Evolutionary conservation across 2,329 filamentous ascomycete genomes (phyloP), one percentile per base, ranked within the genome.

Genomic region (Pestalotiopsis sp.): DNA sequence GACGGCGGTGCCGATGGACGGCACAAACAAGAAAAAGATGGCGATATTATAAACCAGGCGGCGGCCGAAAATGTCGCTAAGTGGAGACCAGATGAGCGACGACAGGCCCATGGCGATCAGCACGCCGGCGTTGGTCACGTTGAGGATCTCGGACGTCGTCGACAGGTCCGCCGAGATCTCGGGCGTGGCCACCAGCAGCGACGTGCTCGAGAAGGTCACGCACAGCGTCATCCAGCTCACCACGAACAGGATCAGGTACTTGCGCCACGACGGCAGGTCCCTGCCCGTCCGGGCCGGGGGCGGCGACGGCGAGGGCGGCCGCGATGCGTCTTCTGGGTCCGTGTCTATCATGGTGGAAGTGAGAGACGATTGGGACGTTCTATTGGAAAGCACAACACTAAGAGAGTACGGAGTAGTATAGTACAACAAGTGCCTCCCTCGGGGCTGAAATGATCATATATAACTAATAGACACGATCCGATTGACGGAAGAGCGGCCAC

Each of bases 51-150:
- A 80, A 7, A 77, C 74, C 36, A 68, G 66, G 36, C 74, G 71
- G 3, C 79, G 73, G 0, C 80, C 79, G 9, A 80, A 69, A 0
- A 81, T 12, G 9, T 74, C 71, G 4, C 72, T 73, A 6, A 80
- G 52, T 0, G 80, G 80, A 0, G 75, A 76, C 78, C 80, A 81
- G 31, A 81, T 74, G 12, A 81, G 73, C 1, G 75, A 76, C 1
- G 80, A 80, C 45, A 79, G 75, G 0, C 80, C 80, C 79, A 81
- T 81, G 4, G 78, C 78, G 65, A 80, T 69, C 3, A 81, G 63
- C 6, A 80, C 78, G 36, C 79, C 78, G 3, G 79, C 76, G 68
- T 81, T 81, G 20, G 78, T 80, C 13, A 78, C 72, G 70, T 80
- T 78, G 20, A 81, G 73, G 5, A 75, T 75, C 45, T 80, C 79